These are phyloP conservation scores for Avena eriantha DNA, from an alignment of 176 grass and related monocot species.

Conservation along the genomic window DNA sequence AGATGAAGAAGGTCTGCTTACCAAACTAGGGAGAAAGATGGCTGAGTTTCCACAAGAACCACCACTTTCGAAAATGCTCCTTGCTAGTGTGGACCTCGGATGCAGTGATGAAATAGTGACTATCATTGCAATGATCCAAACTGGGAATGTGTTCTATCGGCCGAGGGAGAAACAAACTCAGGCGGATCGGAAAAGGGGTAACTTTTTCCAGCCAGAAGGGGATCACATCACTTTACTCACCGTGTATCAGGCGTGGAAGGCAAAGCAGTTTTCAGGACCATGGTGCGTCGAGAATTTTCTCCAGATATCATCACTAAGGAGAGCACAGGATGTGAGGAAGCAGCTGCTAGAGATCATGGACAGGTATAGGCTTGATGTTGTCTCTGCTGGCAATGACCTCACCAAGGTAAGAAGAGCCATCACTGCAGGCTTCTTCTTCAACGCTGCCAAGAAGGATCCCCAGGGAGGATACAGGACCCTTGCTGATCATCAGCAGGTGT, in stretches of 20 bases:
- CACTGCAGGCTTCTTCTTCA: constrained; percentile 66
- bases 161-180: constrained; percentile 70
- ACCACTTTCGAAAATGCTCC: constrained; percentile 72
- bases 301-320: constrained; percentile 58
- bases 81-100: constrained; percentile 68
- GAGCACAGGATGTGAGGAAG: constrained; percentile 76
- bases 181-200: constrained; percentile 50
- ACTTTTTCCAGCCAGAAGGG: constrained; percentile 56
- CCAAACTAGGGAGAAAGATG: constrained; percentile 69
- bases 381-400: constrained; percentile 57
- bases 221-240: constrained; percentile 66
- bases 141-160: constrained; percentile 48
- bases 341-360: constrained; percentile 79
- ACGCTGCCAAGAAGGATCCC: constrained; percentile 70
- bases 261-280: constrained; percentile 71
- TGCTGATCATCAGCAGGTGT: constrained; percentile 67
- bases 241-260: constrained; percentile 70
- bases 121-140: constrained; percentile 59
- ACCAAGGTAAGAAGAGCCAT: constrained; percentile 72
- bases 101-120: constrained; percentile 71
- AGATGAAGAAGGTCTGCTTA: constrained; percentile 75
- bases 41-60: constrained; percentile 72
- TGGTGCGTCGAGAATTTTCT: constrained; percentile 81
- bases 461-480: constrained; percentile 65
- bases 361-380: constrained; percentile 61